A percentile compares a stretch with the other conserved stretches of the same genome.
phyloP scores from a whole-genome alignment of 148 eudicot genomes.

The Euryodendron excelsum region DNA sequence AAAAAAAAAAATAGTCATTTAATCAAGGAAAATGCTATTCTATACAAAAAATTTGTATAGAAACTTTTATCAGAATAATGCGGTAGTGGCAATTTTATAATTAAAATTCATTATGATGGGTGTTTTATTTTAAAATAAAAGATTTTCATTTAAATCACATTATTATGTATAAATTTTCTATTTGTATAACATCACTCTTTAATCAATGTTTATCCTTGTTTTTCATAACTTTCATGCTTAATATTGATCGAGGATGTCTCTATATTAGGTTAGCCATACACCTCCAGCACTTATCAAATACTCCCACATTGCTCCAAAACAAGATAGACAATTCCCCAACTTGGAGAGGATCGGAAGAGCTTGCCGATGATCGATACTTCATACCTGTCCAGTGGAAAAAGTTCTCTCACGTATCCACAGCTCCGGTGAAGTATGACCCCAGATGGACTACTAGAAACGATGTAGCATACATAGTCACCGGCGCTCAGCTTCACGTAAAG shows the following conservation, averaged over 20 bases:
- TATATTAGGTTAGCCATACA: constrained; percentile 70
- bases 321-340: constrained; percentile 28
- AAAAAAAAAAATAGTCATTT: no score
- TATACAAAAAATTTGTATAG: no score
- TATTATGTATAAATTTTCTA: no score
- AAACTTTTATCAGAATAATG: no score
- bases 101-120: no score
- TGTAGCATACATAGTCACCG: constrained; percentile 69
- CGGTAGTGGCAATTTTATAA: no score
- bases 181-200: no score
- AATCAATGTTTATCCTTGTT: no score
- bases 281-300: constrained; percentile 60
- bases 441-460: constrained; percentile 30
- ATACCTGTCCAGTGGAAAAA: constrained; percentile 69
- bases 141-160: no score
- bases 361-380: constrained; percentile 39
- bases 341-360: constrained; percentile 71
- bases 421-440: constrained; percentile 57
- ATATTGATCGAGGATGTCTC: neutral
- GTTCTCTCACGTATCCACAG: constrained; percentile 63
- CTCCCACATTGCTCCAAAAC: constrained; percentile 54
- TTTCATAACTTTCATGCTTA: no score
- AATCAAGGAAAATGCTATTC: no score
- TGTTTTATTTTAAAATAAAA: no score
- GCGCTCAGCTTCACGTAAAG: constrained; percentile 59